Percentiles rank a stretch among this genome's conserved stretches.
Evolutionary conservation across 768 basidiomycete species (phyloP).

Genomic region (Scleroderma citrinum): DNA sequence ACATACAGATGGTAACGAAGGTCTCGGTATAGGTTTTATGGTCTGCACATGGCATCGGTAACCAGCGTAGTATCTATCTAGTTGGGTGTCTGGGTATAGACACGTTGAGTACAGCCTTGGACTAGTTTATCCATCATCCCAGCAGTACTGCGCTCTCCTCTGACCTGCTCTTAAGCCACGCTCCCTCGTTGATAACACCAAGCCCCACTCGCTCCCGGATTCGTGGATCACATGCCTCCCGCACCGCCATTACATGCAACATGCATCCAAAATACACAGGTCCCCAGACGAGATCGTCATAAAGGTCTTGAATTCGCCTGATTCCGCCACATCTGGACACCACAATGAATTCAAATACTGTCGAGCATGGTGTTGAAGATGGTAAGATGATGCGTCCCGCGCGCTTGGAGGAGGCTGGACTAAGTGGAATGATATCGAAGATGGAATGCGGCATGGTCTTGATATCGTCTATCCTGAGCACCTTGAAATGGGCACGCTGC

Average conservation of each 20-base stretch:
- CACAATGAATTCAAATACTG: neutral
- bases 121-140: no score
- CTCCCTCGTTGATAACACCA: neutral
- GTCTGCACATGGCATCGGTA: no score
- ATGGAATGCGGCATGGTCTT: neutral
- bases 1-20: no score
- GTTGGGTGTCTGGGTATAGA: no score
- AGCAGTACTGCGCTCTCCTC: neutral
- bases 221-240: neutral
- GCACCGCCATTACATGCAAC: neutral
- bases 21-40: no score
- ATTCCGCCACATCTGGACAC: neutral
- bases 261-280: neutral
- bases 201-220: neutral
- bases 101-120: no score
- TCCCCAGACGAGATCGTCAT: neutral
- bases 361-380: neutral
- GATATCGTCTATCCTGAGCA: conserved; percentile 9
- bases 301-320: neutral
- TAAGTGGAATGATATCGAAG: neutral
- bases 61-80: no score
- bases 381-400: neutral
- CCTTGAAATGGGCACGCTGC: conserved; percentile 8
- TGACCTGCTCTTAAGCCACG: neutral
- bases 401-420: neutral